Percentiles rank a stretch among this genome's conserved stretches.
Evolutionary conservation across 225 moss, liverwort and hornwort species (phyloP).

Genomic region (Ulota crispa): DNA sequence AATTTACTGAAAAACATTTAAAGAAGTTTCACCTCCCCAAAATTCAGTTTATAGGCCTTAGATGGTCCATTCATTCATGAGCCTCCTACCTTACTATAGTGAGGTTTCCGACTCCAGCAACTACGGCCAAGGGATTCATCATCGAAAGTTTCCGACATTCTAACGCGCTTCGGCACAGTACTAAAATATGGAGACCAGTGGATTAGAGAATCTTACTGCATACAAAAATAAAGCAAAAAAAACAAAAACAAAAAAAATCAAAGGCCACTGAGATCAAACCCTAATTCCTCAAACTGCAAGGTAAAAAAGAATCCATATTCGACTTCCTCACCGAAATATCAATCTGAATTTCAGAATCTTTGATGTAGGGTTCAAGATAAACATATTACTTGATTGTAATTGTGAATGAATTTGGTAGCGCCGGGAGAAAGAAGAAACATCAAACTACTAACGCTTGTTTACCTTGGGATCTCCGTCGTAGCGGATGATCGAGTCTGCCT

Average conservation of each 20-base stretch:
- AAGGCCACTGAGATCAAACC: neutral
- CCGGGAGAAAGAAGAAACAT: neutral
- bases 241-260: neutral
- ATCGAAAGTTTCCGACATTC: neutral
- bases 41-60: no score
- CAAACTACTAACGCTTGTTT: neutral
- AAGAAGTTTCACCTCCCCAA: no score
- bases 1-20: no score
- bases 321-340: neutral
- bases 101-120: neutral
- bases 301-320: neutral
- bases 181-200: neutral
- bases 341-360: neutral
- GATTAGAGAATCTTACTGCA: neutral
- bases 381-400: neutral
- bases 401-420: neutral
- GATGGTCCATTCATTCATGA: no score
- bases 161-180: neutral
- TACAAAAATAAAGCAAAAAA: neutral
- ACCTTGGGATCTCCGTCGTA: constrained; percentile 60
- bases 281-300: neutral
- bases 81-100: no score
- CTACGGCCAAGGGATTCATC: neutral
- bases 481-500: constrained; percentile 47
- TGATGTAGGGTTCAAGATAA: neutral